Evolutionary conservation across 257 asterid genomes (phyloP).

Genomic region (Scutellaria baicalensis): DNA sequence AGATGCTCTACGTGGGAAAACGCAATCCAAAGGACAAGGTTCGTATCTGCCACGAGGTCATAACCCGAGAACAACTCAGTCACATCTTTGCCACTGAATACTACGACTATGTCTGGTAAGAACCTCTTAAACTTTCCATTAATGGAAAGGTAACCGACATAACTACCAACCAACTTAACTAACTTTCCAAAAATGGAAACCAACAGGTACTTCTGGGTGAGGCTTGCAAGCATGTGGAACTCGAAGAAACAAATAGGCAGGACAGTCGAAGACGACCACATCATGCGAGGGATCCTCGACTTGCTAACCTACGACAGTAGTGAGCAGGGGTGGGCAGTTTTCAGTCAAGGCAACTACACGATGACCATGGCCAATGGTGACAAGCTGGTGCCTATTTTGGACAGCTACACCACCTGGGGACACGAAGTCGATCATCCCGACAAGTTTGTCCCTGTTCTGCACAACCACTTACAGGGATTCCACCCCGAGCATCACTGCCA

Average conservation of each 20-base stretch:
- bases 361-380: slow-evolving; percentile 55
- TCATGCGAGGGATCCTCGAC: slow-evolving; percentile 59
- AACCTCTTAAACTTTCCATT: not conserved
- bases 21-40: slow-evolving; percentile 63
- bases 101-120: slow-evolving; percentile 50
- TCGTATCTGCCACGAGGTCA: slow-evolving; percentile 48
- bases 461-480: slow-evolving; percentile 28
- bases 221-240: slow-evolving; percentile 93
- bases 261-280: slow-evolving; percentile 44
- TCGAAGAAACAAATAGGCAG: slow-evolving; percentile 66
- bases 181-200: too few relatives aligned
- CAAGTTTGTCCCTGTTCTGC: slow-evolving; percentile 44
- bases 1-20: slow-evolving; percentile 82
- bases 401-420: slow-evolving; percentile 34
- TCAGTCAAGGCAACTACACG: slow-evolving; percentile 44
- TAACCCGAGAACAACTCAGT: slow-evolving; percentile 52
- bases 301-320: slow-evolving; percentile 74
- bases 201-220: slow-evolving; percentile 59
- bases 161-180: too few relatives aligned
- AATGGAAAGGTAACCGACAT: too few relatives aligned
- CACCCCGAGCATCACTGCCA: slow-evolving; percentile 73
- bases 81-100: slow-evolving; percentile 42
- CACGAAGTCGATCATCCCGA: slow-evolving; percentile 35
- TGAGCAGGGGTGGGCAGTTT: slow-evolving; percentile 76
- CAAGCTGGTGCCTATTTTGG: slow-evolving; percentile 32